These are phyloP conservation scores for Xylariaceae sp. DNA, from an alignment of 2,329 filamentous ascomycete genomes.

Conservation along the genomic window DNA sequence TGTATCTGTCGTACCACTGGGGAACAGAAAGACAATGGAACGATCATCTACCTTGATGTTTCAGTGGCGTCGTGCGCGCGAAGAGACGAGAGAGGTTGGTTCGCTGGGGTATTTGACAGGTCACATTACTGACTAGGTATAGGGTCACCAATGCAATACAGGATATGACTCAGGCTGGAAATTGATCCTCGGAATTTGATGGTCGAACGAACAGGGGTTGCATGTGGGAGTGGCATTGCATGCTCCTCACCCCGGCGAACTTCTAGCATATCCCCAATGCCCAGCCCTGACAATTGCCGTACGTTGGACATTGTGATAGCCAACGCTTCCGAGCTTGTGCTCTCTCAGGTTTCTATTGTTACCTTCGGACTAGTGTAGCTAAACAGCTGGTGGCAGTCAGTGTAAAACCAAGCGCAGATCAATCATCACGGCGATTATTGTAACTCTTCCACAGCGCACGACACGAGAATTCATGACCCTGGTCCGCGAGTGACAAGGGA, in stretches of 20 bases:
- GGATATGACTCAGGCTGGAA: constrained; percentile 12
- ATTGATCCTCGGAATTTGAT: constrained; percentile 4
- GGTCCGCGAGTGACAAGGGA: constrained; percentile 26
- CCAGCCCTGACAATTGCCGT: constrained; percentile 21
- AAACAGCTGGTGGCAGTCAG: constrained; percentile 22
- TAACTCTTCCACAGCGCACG: constrained; percentile 8
- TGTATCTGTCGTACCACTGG: constrained; percentile 19
- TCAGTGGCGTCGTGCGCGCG: constrained; percentile 20
- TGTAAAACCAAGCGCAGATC: constrained; percentile 19
- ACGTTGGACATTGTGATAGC: constrained; percentile 21
- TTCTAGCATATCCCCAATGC: constrained; percentile 14
- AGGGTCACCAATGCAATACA: too few relatives aligned
- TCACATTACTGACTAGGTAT: constrained; percentile 20
- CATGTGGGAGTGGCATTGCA: constrained; percentile 23
- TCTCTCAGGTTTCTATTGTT: constrained; percentile 13
- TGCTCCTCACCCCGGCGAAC: constrained; percentile 18
- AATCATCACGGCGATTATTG: constrained; percentile 11
- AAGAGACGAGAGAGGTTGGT: too few relatives aligned
- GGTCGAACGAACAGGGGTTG: constrained; percentile 17
- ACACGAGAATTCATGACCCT: constrained; percentile 20
- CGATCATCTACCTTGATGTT: constrained; percentile 10
- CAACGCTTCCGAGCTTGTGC: constrained; percentile 15
- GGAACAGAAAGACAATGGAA: constrained; percentile 21
- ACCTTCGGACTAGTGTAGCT: constrained; percentile 5
- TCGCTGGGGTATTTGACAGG: too few relatives aligned